Evolutionary conservation across 352 stramenopile genomes (phyloP).

Genomic region (Elongisporangium anandrum): DNA sequence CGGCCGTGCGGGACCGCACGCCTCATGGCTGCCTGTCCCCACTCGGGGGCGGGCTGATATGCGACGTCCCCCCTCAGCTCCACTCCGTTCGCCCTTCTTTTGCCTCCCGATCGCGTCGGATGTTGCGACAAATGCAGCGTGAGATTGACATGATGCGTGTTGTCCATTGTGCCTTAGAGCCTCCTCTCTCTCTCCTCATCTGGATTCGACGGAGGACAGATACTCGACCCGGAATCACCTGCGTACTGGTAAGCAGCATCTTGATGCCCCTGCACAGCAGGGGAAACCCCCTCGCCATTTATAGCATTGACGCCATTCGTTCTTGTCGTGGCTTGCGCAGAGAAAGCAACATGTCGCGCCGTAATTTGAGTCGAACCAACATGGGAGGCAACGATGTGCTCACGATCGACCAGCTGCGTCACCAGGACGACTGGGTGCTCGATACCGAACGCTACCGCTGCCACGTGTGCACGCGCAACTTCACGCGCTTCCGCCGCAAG

Average conservation of each 20-base stretch:
- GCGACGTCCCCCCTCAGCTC: neutral
- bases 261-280: no score
- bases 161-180: neutral
- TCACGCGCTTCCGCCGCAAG: slow-evolving; percentile 85
- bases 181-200: neutral
- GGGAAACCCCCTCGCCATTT: neutral
- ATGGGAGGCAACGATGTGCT: slow-evolving; percentile 84
- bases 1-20: no score
- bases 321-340: neutral
- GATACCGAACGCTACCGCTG: slow-evolving; percentile 86
- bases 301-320: neutral
- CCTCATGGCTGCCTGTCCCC: neutral
- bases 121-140: neutral
- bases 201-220: neutral
- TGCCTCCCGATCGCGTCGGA: neutral
- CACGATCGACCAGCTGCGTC: slow-evolving; percentile 83
- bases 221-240: neutral
- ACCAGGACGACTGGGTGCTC: slow-evolving; percentile 87
- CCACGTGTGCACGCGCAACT: slow-evolving; percentile 87
- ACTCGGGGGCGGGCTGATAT: neutral
- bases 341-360: slow-evolving; percentile 48
- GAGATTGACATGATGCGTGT: neutral
- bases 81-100: neutral
- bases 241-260: neutral
- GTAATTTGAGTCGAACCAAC: slow-evolving; percentile 59